Evolutionary conservation across 768 basidiomycete genomes (phyloP).

Genomic region (Boletus barrowsii): DNA sequence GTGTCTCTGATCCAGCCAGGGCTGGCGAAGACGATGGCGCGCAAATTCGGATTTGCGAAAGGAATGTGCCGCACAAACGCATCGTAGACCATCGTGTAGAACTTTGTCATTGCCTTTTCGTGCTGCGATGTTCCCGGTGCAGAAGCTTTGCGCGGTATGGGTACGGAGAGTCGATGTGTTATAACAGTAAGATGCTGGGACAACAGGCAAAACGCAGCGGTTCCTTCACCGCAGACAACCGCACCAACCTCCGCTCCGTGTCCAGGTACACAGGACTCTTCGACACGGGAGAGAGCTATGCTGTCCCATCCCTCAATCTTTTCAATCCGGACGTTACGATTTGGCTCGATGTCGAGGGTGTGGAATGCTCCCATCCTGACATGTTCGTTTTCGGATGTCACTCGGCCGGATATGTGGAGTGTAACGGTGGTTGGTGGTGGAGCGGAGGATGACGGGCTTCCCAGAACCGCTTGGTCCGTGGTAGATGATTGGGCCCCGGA

Average conservation of each 20-base stretch:
- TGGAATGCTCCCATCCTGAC: constrained; percentile 93
- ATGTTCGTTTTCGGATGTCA: constrained; percentile 81
- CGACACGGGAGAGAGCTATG: constrained; percentile 73
- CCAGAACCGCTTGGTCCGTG: constrained; percentile 36
- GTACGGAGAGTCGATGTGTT: constrained; percentile 81
- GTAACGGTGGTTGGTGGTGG: constrained; percentile 46
- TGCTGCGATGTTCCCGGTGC: constrained; percentile 78
- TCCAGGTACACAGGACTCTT: constrained; percentile 90
- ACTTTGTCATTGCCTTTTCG: constrained; percentile 86
- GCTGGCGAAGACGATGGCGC: constrained; percentile 93
- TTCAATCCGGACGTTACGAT: constrained; percentile 87
- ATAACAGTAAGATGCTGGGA: constrained; percentile 98
- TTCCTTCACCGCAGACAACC: constrained; percentile 93
- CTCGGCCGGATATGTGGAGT: constrained; percentile 84
- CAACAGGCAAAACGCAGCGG: constrained; percentile 89
- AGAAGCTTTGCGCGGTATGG: constrained; percentile 90
- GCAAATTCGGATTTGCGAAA: constrained; percentile 64
- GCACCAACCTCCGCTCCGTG: constrained; percentile 95
- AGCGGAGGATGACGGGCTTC: constrained; percentile 28
- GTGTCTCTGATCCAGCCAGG: constrained; percentile 95
- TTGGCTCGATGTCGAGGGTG: constrained; percentile 89
- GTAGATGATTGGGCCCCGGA: constrained; percentile 51
- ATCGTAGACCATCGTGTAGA: constrained; percentile 81
- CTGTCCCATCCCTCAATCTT: constrained; percentile 92
- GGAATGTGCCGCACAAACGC: constrained; percentile 91